These are phyloP conservation scores for Arabidopsis hybrid DNA, from an alignment of 441 rosid genomes.

Conservation along the genomic window DNA sequence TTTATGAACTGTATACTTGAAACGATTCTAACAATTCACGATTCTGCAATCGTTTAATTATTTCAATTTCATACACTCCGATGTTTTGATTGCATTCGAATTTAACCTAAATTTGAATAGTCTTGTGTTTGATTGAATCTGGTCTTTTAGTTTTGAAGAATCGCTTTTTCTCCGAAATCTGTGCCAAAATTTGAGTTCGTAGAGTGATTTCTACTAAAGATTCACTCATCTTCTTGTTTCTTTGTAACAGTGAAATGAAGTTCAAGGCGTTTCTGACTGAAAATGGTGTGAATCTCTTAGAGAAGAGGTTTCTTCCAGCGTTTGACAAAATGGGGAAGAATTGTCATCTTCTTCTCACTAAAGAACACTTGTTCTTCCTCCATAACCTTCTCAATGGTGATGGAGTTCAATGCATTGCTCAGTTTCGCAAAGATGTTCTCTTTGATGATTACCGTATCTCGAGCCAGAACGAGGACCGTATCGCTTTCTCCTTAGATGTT, in stretches of 20 bases:
- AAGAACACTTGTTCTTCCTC: constrained; percentile 74
- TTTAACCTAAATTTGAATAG: background rate
- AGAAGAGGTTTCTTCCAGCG: constrained; percentile 85
- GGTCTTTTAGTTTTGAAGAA: background rate
- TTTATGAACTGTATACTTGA: background rate
- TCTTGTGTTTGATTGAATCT: constrained; percentile 4
- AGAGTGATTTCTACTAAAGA: background rate
- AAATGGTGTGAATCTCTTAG: constrained; percentile 79
- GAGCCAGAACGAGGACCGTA: constrained; percentile 91
- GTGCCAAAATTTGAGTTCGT: too few species aligned
- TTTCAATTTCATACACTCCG: background rate
- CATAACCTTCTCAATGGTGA: constrained; percentile 86
- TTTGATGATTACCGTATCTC: constrained; percentile 87
- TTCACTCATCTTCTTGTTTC: background rate
- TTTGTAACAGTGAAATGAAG: constrained; percentile 61
- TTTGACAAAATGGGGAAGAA: constrained; percentile 85
- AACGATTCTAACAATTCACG: background rate
- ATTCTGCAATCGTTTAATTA: background rate
- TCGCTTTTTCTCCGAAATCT: background rate
- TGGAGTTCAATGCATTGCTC: constrained; percentile 90
- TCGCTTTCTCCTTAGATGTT: constrained; percentile 77
- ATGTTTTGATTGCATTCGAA: constrained; percentile 17
- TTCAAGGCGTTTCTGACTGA: constrained; percentile 91
- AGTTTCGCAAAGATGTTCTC: constrained; percentile 56
- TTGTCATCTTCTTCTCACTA: constrained; percentile 77